These are phyloP conservation scores for Vitis rupestris DNA, from an alignment of 164 flowering plant genomes.

Conservation along the genomic window DNA sequence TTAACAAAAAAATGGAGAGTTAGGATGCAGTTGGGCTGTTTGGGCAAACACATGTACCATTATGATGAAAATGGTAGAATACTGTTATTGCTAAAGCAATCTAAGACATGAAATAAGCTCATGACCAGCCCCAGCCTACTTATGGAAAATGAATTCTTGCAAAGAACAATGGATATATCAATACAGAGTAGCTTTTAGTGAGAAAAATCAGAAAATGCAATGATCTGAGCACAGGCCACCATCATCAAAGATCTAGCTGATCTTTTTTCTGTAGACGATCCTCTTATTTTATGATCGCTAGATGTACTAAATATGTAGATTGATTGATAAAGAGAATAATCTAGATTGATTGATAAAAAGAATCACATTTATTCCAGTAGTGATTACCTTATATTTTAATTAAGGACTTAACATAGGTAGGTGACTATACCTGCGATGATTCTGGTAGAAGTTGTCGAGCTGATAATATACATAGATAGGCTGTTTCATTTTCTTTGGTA, in stretches of 20 bases:
- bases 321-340: not conserved
- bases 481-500: slow-evolving; percentile 64
- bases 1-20: too few relatives aligned
- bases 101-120: too few relatives aligned
- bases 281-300: not conserved
- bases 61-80: too few relatives aligned
- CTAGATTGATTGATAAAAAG: not conserved
- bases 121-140: too few relatives aligned
- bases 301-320: not conserved
- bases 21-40: too few relatives aligned
- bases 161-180: too few relatives aligned
- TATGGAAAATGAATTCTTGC: too few relatives aligned
- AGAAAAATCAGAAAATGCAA: too few relatives aligned
- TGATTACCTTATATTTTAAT: too few relatives aligned
- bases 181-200: too few relatives aligned
- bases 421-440: slow-evolving; percentile 63
- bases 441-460: slow-evolving; percentile 83
- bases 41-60: too few relatives aligned
- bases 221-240: not conserved
- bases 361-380: not conserved
- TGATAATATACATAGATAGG: slow-evolving; percentile 82
- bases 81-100: too few relatives aligned
- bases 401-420: not conserved
- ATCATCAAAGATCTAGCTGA: not conserved
- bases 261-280: not conserved